Base-by-base conservation (phyloP, 495 filamentous ascomycete species). In the Parathielavia hyrcaniae region DNA sequence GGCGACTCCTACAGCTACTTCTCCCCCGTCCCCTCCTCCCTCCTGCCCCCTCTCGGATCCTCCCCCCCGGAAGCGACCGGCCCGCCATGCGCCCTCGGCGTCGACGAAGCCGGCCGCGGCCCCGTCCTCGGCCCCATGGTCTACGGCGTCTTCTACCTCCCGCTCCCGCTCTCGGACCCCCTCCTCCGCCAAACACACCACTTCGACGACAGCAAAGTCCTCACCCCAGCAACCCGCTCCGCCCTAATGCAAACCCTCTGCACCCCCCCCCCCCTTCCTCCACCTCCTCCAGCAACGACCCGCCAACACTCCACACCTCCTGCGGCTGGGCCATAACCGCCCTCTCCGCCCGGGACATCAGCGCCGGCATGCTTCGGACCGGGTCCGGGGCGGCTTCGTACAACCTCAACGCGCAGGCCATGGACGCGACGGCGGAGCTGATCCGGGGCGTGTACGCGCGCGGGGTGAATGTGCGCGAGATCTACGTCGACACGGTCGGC, bases 111-210 rank as follows among this genome's bases (percentile, higher is more conserved):
- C 56, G 93, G 93, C 48, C 84, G 93, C 59, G 93, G 93, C 9
- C 95, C 93, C 19, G 95, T 97, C 8, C 80, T 98, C 5, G 93
- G 93, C 2, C 92, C 93, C 12, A 98, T 98, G 93, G 91, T 97
- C 60, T 97, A 97, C 77, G 87, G 86, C 57, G 80, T 90, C 63
- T 87, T 92, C 77, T 96, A 91, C 75, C 81, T 96, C 1, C 90
- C 91, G 0, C 54, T 81, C 4, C 57, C 77, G 1, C 75, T 82
- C 38, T 87, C 91, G 36, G 81, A 80, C 60, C 78, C 85, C 2
- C 81, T 96, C 19, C 84, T 96, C 3, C 83, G 87, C 9, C 63
- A 79, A 34, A 82, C 85, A 8, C 86, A 96, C 74, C 84, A 84
- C 72, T 96, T 96, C 73, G 84, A 95, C 77, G 91, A 96, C 74